Evolutionary conservation across 441 rosid genomes (phyloP), one percentile per base, ranked within the genome.

Genomic region (Erodium moschatum): DNA sequence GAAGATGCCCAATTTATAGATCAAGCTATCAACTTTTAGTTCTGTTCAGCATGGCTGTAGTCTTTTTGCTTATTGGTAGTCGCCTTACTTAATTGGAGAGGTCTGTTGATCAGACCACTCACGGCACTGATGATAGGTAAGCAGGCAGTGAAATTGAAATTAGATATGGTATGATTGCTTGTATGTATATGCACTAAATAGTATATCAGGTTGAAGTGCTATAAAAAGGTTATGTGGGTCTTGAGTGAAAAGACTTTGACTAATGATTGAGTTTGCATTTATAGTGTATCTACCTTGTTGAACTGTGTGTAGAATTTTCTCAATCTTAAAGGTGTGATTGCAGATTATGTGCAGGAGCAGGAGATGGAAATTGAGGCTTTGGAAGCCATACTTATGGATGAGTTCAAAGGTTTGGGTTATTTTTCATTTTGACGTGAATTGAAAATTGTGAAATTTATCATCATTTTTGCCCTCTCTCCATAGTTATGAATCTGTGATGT

Each of bases 331-430:
- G 27, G 24, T 21, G 20, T 58, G 29, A 0, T 19, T 7, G 18
- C 63, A 94, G 98, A 94, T 70, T 73, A 89, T 67, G 82, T 48
- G 68, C 88, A 81, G 81, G 98, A 91, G 78, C 98, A 89, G 77
- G 97, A 89, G 66, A 91, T 89, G 97, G 97, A 94, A 81, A 88
- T 94, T 33, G 97, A 91, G 81, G 97, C 98, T 21, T 72, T 91
- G 75, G 93, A 89, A 78, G 95, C 99, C 62, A 94, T 94, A 78
- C 97, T 94, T 46, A 86, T 87, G 90, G 96, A 91, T 69, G 97
- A 94, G 15, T 94, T 94, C 69, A 87, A 89, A 87, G 99, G 96
- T 91, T 65, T 27, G 33, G 18, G 18, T 40, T 64, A 18, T 54
- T 65, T 65, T 3, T 75, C 20, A 27, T 61, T 69, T 60, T 67